Evolutionary conservation across 306 rosid genomes (phyloP).

Genomic region (Lagenaria siceraria): DNA sequence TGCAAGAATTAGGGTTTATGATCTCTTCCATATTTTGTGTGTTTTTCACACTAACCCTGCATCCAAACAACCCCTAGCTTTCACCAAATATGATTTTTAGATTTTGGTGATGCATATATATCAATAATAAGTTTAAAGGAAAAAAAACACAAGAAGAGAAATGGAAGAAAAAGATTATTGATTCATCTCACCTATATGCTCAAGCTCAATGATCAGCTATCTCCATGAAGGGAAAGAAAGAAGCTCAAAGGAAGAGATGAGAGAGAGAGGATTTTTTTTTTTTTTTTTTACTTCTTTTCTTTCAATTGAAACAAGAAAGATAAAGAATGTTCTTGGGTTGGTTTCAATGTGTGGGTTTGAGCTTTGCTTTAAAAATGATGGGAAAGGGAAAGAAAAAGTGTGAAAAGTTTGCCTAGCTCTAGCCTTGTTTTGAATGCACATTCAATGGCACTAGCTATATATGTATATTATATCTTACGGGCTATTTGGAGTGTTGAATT

Average conservation of each 20-base stretch:
- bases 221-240: background rate
- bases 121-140: too few species aligned
- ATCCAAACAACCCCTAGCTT: too few species aligned
- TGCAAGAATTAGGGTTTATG: too few species aligned
- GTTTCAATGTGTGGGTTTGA: background rate
- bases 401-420: background rate
- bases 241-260: background rate
- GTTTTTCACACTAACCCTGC: too few species aligned
- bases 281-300: background rate
- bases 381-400: background rate
- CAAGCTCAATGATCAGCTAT: background rate
- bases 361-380: background rate
- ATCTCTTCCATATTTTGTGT: too few species aligned
- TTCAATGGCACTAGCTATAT: background rate
- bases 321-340: background rate
- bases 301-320: background rate
- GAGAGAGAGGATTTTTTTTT: background rate
- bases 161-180: background rate
- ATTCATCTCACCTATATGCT: background rate
- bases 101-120: too few species aligned
- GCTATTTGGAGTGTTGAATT: too few species aligned
- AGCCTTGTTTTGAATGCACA: background rate
- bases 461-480: background rate
- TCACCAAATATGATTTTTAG: too few species aligned
- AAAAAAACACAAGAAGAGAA: too few species aligned